Conservation (phyloP, 495 filamentous ascomycete genomes). For the Parmelia sp. region DNA sequence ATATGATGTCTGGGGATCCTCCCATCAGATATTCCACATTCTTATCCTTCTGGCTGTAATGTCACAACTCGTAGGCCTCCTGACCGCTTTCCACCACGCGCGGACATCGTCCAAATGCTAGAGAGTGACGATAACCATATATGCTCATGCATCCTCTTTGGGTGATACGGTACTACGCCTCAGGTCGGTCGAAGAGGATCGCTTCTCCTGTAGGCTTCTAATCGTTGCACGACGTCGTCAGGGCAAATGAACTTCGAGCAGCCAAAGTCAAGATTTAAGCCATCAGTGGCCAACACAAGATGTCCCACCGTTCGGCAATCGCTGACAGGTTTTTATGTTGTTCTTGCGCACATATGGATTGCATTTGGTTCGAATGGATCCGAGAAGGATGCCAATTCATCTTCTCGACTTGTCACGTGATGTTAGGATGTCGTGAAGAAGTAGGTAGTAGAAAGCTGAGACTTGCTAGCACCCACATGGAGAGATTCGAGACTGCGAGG, state of each 20-base stretch:
- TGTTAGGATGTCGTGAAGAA: background rate
- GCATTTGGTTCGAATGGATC: background rate
- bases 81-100: slow-evolving; percentile 51
- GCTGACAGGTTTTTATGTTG: background rate
- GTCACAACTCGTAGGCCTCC: slow-evolving; percentile 51
- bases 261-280: background rate
- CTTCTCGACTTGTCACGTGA: background rate
- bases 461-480: background rate
- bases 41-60: slow-evolving; percentile 54
- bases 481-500: background rate
- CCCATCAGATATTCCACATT: slow-evolving; percentile 62
- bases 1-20: slow-evolving; percentile 56
- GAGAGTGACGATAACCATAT: background rate
- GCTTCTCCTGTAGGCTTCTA: background rate
- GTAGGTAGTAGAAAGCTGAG: background rate
- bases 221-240: background rate
- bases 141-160: background rate
- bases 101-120: slow-evolving; percentile 9
- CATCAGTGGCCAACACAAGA: background rate
- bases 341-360: background rate
- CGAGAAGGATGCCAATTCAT: background rate
- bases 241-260: background rate
- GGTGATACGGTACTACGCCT: background rate
- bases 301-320: background rate
- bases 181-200: background rate